A percentile compares a stretch with the other conserved stretches of the same genome.
phyloP scores from a whole-genome alignment of 1,284 basidiomycete genomes.

The Cerioporus squamosus region DNA sequence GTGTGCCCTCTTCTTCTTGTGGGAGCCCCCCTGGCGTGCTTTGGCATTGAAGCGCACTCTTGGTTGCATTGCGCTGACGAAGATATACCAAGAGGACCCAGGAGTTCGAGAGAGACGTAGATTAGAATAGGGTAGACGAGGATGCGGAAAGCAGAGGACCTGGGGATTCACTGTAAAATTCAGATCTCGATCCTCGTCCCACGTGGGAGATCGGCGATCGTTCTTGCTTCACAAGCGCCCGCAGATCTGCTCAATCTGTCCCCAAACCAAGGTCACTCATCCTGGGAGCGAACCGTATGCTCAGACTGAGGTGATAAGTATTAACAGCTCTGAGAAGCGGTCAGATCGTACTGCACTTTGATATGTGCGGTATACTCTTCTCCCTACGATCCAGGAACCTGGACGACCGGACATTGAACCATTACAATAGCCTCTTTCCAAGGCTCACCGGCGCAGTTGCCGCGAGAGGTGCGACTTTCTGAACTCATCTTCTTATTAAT shows the following conservation, averaged over 20 bases:
- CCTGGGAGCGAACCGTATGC: background rate
- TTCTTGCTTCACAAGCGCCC: background rate
- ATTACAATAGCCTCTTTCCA: conserved; percentile 35
- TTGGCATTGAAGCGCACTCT: conserved; percentile 55
- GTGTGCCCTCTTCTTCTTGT: conserved; percentile 61
- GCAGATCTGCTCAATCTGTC: background rate
- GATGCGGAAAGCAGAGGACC: background rate
- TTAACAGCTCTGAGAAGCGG: conserved; percentile 4
- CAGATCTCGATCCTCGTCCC: conserved; percentile 21
- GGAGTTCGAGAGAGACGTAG: too few relatives aligned
- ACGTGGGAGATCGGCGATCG: conserved; percentile 4
- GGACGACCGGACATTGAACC: conserved; percentile 6
- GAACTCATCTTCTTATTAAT: background rate
- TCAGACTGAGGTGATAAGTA: background rate
- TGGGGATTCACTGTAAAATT: conserved; percentile 13
- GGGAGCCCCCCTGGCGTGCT: conserved; percentile 55
- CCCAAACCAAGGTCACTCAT: background rate
- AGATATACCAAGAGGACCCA: too few relatives aligned
- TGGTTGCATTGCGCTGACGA: conserved; percentile 4
- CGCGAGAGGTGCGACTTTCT: conserved; percentile 46
- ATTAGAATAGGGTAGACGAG: too few relatives aligned
- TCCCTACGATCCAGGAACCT: conserved; percentile 18
- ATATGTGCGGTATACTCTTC: conserved; percentile 57
- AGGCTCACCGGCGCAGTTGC: conserved; percentile 49
- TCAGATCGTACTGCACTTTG: too few relatives aligned